A percentile compares a stretch with the other conserved stretches of the same genome.
Conservation (phyloP, 495 filamentous ascomycete species). For the Podospora comata region DNA sequence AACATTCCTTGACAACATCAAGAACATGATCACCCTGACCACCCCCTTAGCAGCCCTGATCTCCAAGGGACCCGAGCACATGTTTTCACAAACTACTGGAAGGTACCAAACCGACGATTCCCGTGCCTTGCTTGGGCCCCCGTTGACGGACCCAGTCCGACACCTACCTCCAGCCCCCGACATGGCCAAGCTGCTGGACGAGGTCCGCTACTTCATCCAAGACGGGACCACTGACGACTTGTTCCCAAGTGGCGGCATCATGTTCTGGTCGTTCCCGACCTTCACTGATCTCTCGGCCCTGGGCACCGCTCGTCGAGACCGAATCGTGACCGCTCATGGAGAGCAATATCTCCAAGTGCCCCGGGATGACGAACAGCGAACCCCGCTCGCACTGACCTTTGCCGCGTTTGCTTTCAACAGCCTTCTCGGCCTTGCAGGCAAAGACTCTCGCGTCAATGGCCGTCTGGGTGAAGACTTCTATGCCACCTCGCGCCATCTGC, state of each 20-base stretch:
- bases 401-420: slow-evolving; percentile 31
- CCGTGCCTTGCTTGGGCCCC: slow-evolving; percentile 29
- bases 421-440: slow-evolving; percentile 21
- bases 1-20: slow-evolving; percentile 39
- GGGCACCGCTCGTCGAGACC: background rate
- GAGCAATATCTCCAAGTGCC: background rate
- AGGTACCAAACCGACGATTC: slow-evolving; percentile 44
- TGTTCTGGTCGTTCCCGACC: slow-evolving; percentile 35
- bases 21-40: slow-evolving; percentile 33
- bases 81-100: slow-evolving; percentile 24
- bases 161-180: slow-evolving; percentile 21
- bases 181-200: background rate
- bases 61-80: background rate
- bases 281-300: background rate
- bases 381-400: slow-evolving; percentile 23
- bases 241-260: slow-evolving; percentile 34
- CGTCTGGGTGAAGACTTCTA: slow-evolving; percentile 34
- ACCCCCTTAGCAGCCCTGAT: slow-evolving; percentile 19
- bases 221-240: slow-evolving; percentile 27
- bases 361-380: background rate
- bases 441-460: slow-evolving; percentile 21
- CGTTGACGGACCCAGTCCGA: slow-evolving; percentile 22
- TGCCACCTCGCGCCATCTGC: slow-evolving; percentile 32
- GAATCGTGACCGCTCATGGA: background rate
- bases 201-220: slow-evolving; percentile 30